Evolutionary conservation across 1,284 basidiomycete species (phyloP), one percentile per base, ranked within the genome.

Genomic region (Mycena sp.): DNA sequence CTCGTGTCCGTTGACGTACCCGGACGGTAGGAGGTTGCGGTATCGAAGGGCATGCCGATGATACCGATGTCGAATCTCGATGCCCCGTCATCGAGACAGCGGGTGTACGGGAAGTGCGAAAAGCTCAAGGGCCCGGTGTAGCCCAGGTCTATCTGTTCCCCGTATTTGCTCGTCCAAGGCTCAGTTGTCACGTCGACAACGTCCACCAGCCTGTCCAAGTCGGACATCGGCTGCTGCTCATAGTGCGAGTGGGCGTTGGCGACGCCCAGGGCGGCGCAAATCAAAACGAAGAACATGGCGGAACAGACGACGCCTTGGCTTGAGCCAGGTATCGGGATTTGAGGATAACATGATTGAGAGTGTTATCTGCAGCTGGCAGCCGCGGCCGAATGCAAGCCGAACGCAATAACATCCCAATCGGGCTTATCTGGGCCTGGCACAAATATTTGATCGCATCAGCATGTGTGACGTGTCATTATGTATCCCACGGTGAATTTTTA

Each of bases 11-110:
- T 70, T 28, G 71, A 69, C 44, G 16, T 16, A 62, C 64, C 65
- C 14, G 89, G 86, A 30, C 88, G 80, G 70, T 87, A 91, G 4
- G 79, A 79, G 21, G 85, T 85, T 1, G 81, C 82, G 3, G 88
- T 89, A 67, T 91, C 89, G 69, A 91, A 89, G 0, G 89, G 89
- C 76, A 89, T 84, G 14, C 89, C 89, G 9, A 91, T 73, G 41
- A 91, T 69, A 4, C 85, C 88, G 57, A 90, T 83, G 70, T 90
- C 87, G 65, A 88, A 88, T 6, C 53, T 58, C 32, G 55, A 69
- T 2, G 74, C 71, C 37, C 77, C 77, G 57, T 88, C 83, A 59
- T 88, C 85, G 7, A 89, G 78, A 67, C 87, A 89, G 51, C 80
- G 79, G 16, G 76, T 69, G 61, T 88, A 88, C 0, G 85, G 80